A percentile compares a stretch with the other conserved stretches of the same genome.
These are phyloP conservation scores for Xanthoceras sorbifolium DNA, from an alignment of 345 rosid species.

Conservation along the genomic window DNA sequence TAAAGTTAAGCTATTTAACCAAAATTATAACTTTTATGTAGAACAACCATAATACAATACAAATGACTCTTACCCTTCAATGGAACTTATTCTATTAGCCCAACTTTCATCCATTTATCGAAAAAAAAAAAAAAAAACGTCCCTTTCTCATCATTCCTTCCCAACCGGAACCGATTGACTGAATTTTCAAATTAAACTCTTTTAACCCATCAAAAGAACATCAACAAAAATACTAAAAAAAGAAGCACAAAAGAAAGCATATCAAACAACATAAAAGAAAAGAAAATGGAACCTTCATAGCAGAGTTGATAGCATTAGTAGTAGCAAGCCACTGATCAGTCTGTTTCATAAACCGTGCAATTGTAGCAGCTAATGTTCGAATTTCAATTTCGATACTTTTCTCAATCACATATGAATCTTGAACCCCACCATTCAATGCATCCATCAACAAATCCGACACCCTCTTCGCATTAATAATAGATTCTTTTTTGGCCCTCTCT, in stretches of 20 bases:
- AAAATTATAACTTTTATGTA: too few species aligned
- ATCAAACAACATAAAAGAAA: too few species aligned
- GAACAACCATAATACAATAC: background rate
- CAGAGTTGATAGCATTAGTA: constrained; percentile 69
- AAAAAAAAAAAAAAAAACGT: too few species aligned
- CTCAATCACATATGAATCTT: constrained; percentile 73
- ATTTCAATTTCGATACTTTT: constrained; percentile 82
- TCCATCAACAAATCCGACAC: constrained; percentile 80
- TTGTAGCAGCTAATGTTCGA: constrained; percentile 58
- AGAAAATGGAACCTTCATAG: constrained; percentile 58
- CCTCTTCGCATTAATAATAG: constrained; percentile 53
- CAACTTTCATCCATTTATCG: background rate
- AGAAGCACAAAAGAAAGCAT: background rate
- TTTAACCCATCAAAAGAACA: background rate
- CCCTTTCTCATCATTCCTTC: too few species aligned
- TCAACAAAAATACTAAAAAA: background rate
- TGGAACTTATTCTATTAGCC: too few species aligned
- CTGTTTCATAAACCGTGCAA: constrained; percentile 66
- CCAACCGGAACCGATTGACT: background rate
- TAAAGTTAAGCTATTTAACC: too few species aligned
- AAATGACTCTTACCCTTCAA: background rate
- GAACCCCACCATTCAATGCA: constrained; percentile 81
- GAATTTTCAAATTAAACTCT: background rate
- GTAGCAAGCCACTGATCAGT: constrained; percentile 85
- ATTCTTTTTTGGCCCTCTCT: constrained; percentile 81